These are phyloP conservation scores for Naumovozyma castellii DNA, from an alignment of 805 yeast genomes.

Conservation along the genomic window DNA sequence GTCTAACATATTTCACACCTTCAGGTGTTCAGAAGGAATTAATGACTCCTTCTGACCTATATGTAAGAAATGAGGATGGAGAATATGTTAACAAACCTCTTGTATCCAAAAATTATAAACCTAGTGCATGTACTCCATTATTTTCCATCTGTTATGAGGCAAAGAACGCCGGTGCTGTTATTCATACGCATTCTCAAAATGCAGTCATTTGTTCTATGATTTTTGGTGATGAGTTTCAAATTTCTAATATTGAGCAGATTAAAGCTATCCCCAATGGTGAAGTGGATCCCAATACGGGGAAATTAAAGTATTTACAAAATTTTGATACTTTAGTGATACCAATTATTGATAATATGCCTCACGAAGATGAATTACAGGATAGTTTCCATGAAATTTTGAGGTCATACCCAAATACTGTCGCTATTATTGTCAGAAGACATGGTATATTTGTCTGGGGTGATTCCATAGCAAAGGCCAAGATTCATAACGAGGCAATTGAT, in stretches of 20 bases:
- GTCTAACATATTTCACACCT: slow-evolving; percentile 70
- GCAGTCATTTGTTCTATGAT: slow-evolving; percentile 76
- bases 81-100: slow-evolving; percentile 53
- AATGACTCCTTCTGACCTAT: slow-evolving; percentile 72
- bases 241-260: slow-evolving; percentile 80
- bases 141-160: slow-evolving; percentile 62
- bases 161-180: slow-evolving; percentile 81
- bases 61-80: slow-evolving; percentile 50
- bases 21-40: slow-evolving; percentile 95
- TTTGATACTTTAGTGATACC: slow-evolving; percentile 76
- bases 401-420: slow-evolving; percentile 70
- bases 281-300: slow-evolving; percentile 34
- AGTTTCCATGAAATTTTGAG: slow-evolving; percentile 52
- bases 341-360: slow-evolving; percentile 83
- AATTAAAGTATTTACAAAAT: slow-evolving; percentile 54
- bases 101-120: slow-evolving; percentile 50
- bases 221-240: slow-evolving; percentile 61
- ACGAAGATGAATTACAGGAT: slow-evolving; percentile 73
- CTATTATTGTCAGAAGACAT: slow-evolving; percentile 84
- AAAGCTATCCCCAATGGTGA: slow-evolving; percentile 74
- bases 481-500: slow-evolving; percentile 87
- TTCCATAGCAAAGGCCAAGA: slow-evolving; percentile 83
- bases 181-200: slow-evolving; percentile 86
- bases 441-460: slow-evolving; percentile 98
- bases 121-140: slow-evolving; percentile 90